Base-by-base conservation (phyloP, 179 eudicot species). In the Silene vulgaris region DNA sequence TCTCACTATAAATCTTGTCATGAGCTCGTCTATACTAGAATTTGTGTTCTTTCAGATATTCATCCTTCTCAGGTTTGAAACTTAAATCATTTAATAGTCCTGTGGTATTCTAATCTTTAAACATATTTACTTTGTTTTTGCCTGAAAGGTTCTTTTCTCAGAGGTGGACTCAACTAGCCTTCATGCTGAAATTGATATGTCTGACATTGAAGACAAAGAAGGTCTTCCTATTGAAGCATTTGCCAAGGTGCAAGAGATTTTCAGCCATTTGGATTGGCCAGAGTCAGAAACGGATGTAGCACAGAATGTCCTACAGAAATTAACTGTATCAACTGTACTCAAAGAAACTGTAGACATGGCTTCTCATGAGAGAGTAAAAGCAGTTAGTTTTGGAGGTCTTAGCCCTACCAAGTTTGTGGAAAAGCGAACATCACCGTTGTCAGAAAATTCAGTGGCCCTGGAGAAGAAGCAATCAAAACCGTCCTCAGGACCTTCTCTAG, bases 221-320 rank as follows among this genome's bases (percentile, higher is more conserved):
- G 91, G 89, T 77, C 89, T 87, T 74, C 92, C 92, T 48, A 75
- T 85, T 71, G 96, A 92, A 85, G 95, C 95, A 78, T 91, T 93
- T 85, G 84, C 85, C 19, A 84, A 86, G 78, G 90, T 87, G 73
- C 87, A 88, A 74, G 97, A 91, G 80, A 84, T 86, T 17, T 89
- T 91, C 77, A 88, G 81, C 84, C 79, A 72, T 20, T 87, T 86
- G 70, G 96, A 92, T 68, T 90, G 91, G 91, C 71, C 76, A 32
- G 89, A 82, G 65, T 67, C 88, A 28, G 85, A 82, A 71, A 20
- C 74, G 2, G 95, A 86, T 78, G 76, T 74, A 65, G 85, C 84
- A 29, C 78, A 73, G 28, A 78, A 76, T 72, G 84, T 81, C 73
- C 84, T 85, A 64, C 84, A 88, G 75, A 78, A 86, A 73, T 83